Conservation (phyloP, 805 yeast genomes). For the Pichia californica region DNA sequence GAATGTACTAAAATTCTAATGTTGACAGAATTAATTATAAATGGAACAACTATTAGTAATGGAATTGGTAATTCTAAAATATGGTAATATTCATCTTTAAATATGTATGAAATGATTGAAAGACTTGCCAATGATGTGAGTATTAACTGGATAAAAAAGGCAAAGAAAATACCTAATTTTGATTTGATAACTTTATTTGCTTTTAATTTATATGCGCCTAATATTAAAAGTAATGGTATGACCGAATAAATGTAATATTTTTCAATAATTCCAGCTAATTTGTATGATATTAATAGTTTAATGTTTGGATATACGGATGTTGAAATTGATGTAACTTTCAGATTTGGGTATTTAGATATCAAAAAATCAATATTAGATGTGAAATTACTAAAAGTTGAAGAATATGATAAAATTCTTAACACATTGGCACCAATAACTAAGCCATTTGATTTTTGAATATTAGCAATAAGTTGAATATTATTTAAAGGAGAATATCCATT, state of each 20-base stretch:
- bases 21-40: too few relatives aligned
- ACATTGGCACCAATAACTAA: constrained; percentile 35
- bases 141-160: constrained; percentile 35
- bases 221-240: too few relatives aligned
- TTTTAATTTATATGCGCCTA: too few relatives aligned
- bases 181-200: constrained; percentile 34
- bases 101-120: constrained; percentile 35
- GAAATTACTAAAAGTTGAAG: constrained; percentile 21
- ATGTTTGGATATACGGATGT: too few relatives aligned
- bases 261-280: too few relatives aligned
- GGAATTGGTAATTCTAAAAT: constrained; percentile 32
- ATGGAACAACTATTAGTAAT: constrained; percentile 34
- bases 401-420: constrained; percentile 31
- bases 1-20: too few relatives aligned
- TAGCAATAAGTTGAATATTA: constrained; percentile 31
- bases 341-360: constrained; percentile 2
- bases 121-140: constrained; percentile 38
- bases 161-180: constrained; percentile 38
- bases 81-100: constrained; percentile 23
- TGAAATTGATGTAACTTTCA: too few relatives aligned
- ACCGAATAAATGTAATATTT: neutral
- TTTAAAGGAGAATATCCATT: too few relatives aligned
- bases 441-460: constrained; percentile 38
- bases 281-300: too few relatives aligned
- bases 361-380: constrained; percentile 26